Conservation (phyloP, 2,329 filamentous ascomycete genomes). For the Xylaria sp. region DNA sequence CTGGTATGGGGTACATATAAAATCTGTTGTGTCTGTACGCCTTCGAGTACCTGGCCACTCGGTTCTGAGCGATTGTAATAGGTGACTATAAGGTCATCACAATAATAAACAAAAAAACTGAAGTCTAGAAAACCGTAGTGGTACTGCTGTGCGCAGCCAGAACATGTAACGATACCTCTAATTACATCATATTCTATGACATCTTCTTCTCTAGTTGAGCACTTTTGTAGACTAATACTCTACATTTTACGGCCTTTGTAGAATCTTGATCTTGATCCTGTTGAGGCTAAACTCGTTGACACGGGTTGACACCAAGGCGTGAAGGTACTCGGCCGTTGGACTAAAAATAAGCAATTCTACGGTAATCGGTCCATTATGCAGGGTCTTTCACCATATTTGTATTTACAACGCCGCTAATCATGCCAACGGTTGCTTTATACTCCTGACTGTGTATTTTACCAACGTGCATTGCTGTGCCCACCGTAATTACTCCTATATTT, state of each 20-base stretch:
- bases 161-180: neutral
- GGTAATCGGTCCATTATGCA: constrained; percentile 1
- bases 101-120: neutral
- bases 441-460: constrained; percentile 5
- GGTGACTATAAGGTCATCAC: no score
- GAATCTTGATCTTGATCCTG: neutral
- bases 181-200: neutral
- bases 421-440: constrained; percentile 1
- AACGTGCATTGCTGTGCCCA: neutral
- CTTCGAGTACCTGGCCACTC: no score
- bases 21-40: no score
- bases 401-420: constrained; percentile 8
- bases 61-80: no score
- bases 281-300: neutral
- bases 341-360: constrained; percentile 24
- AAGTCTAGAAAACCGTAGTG: neutral
- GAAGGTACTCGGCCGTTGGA: neutral
- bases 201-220: neutral
- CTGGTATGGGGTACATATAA: no score
- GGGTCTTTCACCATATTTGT: neutral
- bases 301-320: neutral
- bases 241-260: neutral
- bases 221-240: neutral
- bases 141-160: neutral
- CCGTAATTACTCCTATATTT: constrained; percentile 12